Evolutionary conservation across 768 basidiomycete genomes (phyloP), one percentile per base, ranked within the genome.

Genomic region (Lentinula detonsa): DNA sequence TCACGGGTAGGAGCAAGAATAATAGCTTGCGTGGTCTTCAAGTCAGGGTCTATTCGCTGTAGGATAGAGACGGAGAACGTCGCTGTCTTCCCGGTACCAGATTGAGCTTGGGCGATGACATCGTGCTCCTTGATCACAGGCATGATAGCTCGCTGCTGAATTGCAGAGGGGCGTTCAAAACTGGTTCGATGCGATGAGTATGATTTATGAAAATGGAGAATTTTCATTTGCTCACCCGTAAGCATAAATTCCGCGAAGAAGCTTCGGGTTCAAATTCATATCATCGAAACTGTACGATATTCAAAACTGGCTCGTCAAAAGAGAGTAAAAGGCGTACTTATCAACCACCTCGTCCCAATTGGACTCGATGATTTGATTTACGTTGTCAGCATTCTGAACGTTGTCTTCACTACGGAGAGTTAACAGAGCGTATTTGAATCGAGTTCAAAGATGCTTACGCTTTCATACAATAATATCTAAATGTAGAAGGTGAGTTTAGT

Each of bases 111-210:
- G 64, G 89, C 89, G 57, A 91, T 91, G 37, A 91, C 88, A 64
- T 91, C 89, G 62, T 88, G 82, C 34, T 90, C 90, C 13, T 89
- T 90, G 87, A 91, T 90, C 67, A 91, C 86, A 23, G 89, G 85
- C 52, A 90, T 87, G 62, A 91, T 87, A 33, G 89, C 88, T 72
- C 91, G 90, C 5, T 89, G 84, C 70, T 91, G 89, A 61, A 91
- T 91, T 11, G 89, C 80, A 9, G 89, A 90, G 0, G 89, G 90
- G 63, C 87, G 85, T 75, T 91, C 90, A 69, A 91, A 91, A 80
- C 82, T 83, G 61, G 9, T 23, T 40, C 13, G 5, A n/a, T 55
- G n/a, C 3, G 55, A 10, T 28, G 6, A 15, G 28, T 45, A 1
- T 40, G 40, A 23, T 46, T 57, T 34, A 37, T 23, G 7, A 3